A percentile compares a stretch with the other conserved stretches of the same genome.
Conservation (phyloP, 148 eudicot species). For the Rhododendron griersonianum region DNA sequence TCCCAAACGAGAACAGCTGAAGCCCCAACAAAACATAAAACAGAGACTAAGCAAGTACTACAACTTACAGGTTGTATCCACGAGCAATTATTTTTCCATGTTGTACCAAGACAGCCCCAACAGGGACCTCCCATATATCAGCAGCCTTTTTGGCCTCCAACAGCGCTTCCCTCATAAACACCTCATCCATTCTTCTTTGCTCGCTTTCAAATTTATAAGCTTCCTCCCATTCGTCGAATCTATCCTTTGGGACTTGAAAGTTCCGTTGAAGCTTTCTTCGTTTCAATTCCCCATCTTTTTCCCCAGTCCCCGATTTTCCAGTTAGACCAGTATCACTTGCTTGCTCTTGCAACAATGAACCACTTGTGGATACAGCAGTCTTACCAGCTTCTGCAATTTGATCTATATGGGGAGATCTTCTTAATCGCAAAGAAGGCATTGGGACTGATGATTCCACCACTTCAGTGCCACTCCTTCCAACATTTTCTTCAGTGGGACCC, state of each 20-base stretch:
- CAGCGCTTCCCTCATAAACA: constrained; percentile 90
- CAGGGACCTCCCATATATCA: constrained; percentile 96
- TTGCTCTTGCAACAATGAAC: constrained; percentile 26
- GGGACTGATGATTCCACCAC: constrained; percentile 19
- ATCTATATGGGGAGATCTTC: constrained; percentile 37
- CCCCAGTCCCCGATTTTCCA: constrained; percentile 22
- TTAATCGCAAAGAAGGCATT: constrained; percentile 26
- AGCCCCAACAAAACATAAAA: constrained; percentile 3
- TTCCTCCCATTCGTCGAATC: constrained; percentile 80
- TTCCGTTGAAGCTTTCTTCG: constrained; percentile 50
- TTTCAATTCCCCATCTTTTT: constrained; percentile 34
- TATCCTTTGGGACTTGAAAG: constrained; percentile 53
- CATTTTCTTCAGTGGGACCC: constrained; percentile 25
- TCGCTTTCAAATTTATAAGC: constrained; percentile 69
- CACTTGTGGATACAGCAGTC: constrained; percentile 34
- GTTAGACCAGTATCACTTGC: constrained; percentile 21
- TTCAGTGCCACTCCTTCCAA: constrained; percentile 19
- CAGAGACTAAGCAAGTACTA: not conserved
- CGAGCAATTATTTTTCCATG: constrained; percentile 86
- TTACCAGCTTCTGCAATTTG: constrained; percentile 31
- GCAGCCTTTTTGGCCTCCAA: constrained; percentile 86
- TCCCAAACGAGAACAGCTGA: not conserved
- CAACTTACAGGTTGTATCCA: constrained; percentile 80
- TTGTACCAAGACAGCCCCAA: constrained; percentile 91
- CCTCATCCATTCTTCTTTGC: constrained; percentile 70